Conservation (phyloP, 164 flowering plant species). For the Chimonanthus praecox region DNA sequence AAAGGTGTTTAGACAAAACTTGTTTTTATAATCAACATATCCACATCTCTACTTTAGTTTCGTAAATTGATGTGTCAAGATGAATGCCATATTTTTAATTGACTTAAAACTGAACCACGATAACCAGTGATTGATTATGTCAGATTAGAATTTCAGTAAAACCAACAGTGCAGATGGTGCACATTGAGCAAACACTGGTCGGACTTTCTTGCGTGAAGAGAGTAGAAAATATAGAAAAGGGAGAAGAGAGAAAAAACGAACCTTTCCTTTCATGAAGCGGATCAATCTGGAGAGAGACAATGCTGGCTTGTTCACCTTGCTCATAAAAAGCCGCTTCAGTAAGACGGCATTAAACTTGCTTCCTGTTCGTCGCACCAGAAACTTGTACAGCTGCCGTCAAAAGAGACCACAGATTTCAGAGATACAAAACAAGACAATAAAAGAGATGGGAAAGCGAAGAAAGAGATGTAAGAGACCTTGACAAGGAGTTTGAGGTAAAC, state of each 20-base stretch:
- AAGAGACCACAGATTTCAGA: neutral
- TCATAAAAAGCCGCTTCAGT: slow-evolving; percentile 57
- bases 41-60: no score
- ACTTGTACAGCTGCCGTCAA: slow-evolving; percentile 43
- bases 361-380: slow-evolving; percentile 52
- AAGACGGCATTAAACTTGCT: slow-evolving; percentile 63
- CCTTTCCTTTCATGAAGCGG: slow-evolving; percentile 51
- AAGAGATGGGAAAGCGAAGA: neutral
- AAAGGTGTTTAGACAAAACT: no score
- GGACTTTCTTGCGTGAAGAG: neutral
- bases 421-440: neutral
- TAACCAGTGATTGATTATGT: no score
- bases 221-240: neutral
- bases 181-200: no score
- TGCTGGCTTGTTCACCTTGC: slow-evolving; percentile 51
- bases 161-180: no score
- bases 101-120: no score
- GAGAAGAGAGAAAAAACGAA: slow-evolving; percentile 2
- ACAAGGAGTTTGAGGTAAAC: slow-evolving; percentile 14
- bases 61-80: no score
- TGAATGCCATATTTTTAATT: no score
- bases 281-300: slow-evolving; percentile 45
- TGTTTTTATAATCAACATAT: no score
- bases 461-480: slow-evolving; percentile 5
- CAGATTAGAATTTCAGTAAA: no score